A percentile compares a stretch with the other conserved stretches of the same genome.
phyloP scores from a whole-genome alignment of 192 early-diverging fungal genomes.

The Allomyces macrogynus region DNA sequence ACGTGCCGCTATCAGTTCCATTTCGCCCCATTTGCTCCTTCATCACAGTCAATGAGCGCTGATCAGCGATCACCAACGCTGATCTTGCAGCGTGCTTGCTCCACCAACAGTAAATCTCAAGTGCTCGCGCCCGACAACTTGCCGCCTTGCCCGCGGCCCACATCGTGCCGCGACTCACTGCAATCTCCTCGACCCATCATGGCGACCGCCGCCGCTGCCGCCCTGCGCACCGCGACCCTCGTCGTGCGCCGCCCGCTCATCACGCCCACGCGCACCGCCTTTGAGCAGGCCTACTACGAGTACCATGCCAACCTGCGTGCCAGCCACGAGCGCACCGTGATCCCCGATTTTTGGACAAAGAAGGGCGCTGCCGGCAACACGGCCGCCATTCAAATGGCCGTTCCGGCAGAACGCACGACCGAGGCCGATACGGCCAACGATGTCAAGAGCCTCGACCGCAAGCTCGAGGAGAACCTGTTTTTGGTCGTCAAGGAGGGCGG shows the following conservation, averaged over 20 bases:
- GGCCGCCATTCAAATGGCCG: not conserved
- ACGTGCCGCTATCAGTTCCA: no score
- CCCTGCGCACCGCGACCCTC: conserved; percentile 1
- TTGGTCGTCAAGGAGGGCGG: not conserved
- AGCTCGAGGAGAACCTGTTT: not conserved
- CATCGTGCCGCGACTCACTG: not conserved
- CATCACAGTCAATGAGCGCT: no score
- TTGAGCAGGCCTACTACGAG: not conserved
- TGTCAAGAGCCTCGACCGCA: not conserved
- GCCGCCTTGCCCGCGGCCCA: no score
- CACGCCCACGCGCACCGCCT: not conserved
- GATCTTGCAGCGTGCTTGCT: no score
- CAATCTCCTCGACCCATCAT: conserved; percentile 1
- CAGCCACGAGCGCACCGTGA: not conserved
- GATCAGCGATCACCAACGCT: no score
- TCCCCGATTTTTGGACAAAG: not conserved
- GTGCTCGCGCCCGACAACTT: no score
- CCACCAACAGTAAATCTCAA: no score
- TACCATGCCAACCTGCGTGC: not conserved
- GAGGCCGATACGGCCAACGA: not conserved
- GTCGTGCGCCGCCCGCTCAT: not conserved
- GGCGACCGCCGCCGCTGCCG: not conserved
- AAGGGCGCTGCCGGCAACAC: not conserved
- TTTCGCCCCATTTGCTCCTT: no score
- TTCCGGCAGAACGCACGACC: not conserved